Percentiles rank a stretch among this genome's conserved stretches.
Evolutionary conservation across 1,284 basidiomycete genomes (phyloP).

Genomic region (Rhizoctonia solani): DNA sequence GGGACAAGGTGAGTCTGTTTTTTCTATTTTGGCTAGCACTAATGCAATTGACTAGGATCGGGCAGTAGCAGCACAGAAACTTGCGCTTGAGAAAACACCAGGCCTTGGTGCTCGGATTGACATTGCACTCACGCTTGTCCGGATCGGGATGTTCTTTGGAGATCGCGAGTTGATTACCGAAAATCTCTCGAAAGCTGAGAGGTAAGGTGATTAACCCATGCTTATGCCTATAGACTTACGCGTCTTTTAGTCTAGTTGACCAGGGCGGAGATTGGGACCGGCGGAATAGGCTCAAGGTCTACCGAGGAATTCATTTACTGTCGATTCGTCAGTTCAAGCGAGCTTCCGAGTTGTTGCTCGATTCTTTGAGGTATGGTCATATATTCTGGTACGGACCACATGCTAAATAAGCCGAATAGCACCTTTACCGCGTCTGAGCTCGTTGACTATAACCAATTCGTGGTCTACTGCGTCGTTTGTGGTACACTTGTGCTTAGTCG

Average conservation of each 20-base stretch:
- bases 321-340: constrained; percentile 84
- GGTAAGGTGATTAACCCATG: constrained; percentile 54
- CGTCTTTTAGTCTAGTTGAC: constrained; percentile 73
- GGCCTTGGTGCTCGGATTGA: constrained; percentile 94
- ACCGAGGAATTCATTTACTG: constrained; percentile 83
- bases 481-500: constrained; percentile 78
- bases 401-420: constrained; percentile 47
- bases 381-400: not conserved
- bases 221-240: not conserved
- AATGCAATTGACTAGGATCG: constrained; percentile 55
- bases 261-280: constrained; percentile 99
- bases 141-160: constrained; percentile 90
- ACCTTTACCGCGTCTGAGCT: constrained; percentile 95
- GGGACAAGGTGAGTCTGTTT: constrained; percentile 77
- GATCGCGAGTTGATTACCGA: constrained; percentile 76
- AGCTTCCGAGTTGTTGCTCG: constrained; percentile 72
- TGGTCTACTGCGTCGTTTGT: constrained; percentile 82
- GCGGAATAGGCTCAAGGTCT: constrained; percentile 94
- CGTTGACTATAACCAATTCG: constrained; percentile 89
- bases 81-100: constrained; percentile 89
- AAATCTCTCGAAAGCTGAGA: constrained; percentile 81
- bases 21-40: not conserved
- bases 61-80: constrained; percentile 78
- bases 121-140: constrained; percentile 84
- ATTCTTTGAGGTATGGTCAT: constrained; percentile 59